phyloP scores from a whole-genome alignment of 305 asterid genomes.

The Fraxinus sp. region DNA sequence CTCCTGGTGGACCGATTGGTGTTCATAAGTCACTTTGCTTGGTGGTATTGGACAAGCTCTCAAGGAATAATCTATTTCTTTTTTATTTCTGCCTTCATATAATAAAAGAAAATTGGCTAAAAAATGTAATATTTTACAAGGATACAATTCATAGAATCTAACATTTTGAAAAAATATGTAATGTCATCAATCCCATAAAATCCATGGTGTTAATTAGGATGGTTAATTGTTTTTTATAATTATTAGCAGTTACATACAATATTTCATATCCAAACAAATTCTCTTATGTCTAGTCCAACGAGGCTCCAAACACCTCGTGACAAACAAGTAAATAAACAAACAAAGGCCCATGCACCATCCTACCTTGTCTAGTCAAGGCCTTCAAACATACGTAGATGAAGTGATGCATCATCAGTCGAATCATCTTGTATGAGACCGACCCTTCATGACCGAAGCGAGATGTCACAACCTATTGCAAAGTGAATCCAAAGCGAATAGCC shows the following conservation, averaged over 20 bases:
- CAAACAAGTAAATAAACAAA: background rate
- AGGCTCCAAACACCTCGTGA: background rate
- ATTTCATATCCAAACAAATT: background rate
- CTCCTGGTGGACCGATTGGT: too few species aligned
- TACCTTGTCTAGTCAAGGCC: background rate
- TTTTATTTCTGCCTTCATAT: background rate
- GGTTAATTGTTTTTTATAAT: background rate
- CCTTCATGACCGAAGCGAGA: background rate
- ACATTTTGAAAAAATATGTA: background rate
- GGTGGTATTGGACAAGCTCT: constrained; percentile 23
- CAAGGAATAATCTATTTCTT: background rate
- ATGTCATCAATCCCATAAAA: background rate
- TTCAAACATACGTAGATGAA: background rate
- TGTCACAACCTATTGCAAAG: background rate
- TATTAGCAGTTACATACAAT: background rate
- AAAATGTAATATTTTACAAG: background rate
- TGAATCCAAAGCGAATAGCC: background rate
- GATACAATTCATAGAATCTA: background rate
- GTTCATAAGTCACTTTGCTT: too few species aligned
- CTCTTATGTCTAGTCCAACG: background rate
- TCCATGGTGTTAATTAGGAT: background rate
- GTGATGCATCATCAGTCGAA: background rate
- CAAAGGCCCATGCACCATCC: background rate
- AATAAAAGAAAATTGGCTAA: background rate
- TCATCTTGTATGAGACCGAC: background rate